Conservation (phyloP, 257 asterid species). For the Gynochthodes officinalis region DNA sequence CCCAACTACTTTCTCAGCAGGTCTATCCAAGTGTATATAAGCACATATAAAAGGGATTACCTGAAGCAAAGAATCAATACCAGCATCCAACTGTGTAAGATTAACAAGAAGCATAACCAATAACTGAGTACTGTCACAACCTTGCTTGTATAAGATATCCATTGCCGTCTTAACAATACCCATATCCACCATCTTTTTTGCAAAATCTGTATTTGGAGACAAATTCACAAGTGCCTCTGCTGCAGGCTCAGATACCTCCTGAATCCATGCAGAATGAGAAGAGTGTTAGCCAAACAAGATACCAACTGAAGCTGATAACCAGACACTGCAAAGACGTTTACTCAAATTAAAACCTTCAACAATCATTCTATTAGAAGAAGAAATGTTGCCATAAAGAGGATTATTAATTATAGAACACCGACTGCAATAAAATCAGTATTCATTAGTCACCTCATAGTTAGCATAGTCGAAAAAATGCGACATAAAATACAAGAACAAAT, state of each 20-base stretch:
- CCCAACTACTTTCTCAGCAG: background rate
- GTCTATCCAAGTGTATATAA: background rate
- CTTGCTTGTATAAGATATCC: constrained; percentile 64
- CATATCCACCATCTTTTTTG: constrained; percentile 64
- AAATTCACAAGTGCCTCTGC: constrained; percentile 89
- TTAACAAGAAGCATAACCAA: constrained; percentile 91
- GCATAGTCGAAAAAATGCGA: background rate
- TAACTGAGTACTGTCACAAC: constrained; percentile 51
- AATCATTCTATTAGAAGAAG: background rate
- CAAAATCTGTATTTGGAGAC: constrained; percentile 64
- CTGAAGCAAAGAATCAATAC: constrained; percentile 86
- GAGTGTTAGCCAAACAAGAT: background rate
- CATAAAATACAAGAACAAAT: background rate
- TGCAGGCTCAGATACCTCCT: constrained; percentile 95
- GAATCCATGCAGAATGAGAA: constrained; percentile 17
- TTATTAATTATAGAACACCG: background rate
- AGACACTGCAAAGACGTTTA: background rate
- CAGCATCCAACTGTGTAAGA: constrained; percentile 80
- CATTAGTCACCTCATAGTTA: background rate
- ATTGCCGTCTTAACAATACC: constrained; percentile 50
- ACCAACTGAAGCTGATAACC: background rate
- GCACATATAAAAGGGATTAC: constrained; percentile 32
- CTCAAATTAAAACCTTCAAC: background rate
- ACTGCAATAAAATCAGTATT: no score
- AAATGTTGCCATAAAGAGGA: background rate